These are phyloP conservation scores for Phlyctochytrium planicorne DNA, from an alignment of 192 early-diverging fungal species.

Conservation along the genomic window DNA sequence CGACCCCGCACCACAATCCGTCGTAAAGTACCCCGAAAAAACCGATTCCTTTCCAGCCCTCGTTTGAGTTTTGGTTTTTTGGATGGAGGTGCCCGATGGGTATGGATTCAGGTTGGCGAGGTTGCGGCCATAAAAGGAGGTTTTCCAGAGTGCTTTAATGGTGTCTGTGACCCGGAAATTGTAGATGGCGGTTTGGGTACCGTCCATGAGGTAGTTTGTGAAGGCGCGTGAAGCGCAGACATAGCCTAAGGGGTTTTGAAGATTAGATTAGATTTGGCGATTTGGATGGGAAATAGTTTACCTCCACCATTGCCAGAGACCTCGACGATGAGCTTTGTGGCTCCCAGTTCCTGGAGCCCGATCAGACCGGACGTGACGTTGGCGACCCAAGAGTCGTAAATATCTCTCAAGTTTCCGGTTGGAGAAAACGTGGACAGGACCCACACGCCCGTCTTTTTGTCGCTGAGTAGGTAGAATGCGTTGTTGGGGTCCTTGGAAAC, in stretches of 20 bases:
- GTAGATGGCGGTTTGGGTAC: neutral
- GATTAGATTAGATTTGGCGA: too few relatives aligned
- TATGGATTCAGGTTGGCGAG: neutral
- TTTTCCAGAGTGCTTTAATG: neutral
- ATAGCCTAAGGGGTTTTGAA: too few relatives aligned
- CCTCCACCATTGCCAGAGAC: conserved; percentile 34
- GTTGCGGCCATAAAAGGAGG: neutral
- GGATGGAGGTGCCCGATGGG: too few relatives aligned
- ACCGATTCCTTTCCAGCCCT: neutral
- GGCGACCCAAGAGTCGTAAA: conserved; percentile 13
- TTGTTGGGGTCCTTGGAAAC: neutral
- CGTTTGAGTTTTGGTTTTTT: neutral
- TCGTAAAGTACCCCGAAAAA: neutral
- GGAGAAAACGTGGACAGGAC: conserved; percentile 11
- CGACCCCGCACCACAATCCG: neutral
- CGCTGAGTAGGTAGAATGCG: conserved; percentile 11
- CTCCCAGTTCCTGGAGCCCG: conserved; percentile 23
- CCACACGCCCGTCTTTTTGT: conserved; percentile 22
- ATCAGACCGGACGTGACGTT: conserved; percentile 27
- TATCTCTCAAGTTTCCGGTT: neutral
- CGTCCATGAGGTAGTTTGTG: too few relatives aligned
- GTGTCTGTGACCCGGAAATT: neutral
- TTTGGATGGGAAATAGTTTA: too few relatives aligned
- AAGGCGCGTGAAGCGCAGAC: neutral
- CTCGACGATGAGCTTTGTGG: conserved; percentile 31